Evolutionary conservation across 768 basidiomycete species (phyloP).

Genomic region (Russula griseocarnosa): DNA sequence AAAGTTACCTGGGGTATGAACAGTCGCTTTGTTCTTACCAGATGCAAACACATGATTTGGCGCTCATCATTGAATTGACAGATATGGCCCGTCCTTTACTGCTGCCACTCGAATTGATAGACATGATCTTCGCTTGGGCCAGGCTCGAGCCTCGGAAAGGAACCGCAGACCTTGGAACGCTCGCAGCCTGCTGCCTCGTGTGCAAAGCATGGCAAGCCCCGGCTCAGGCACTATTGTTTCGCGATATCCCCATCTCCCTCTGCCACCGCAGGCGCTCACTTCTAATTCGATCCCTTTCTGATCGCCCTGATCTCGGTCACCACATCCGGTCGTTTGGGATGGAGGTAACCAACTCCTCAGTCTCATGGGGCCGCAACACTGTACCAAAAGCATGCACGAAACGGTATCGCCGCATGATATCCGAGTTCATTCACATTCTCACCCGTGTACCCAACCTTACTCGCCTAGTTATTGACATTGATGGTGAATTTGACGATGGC

Average conservation of each 20-base stretch:
- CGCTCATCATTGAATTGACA: neutral
- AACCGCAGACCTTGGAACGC: conserved; percentile 14
- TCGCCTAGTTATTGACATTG: conserved; percentile 22
- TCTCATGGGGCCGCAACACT: conserved; percentile 11
- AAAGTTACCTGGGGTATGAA: neutral
- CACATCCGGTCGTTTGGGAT: conserved; percentile 24
- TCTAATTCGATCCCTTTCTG: conserved; percentile 7
- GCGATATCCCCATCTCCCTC: conserved; percentile 20
- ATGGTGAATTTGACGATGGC: conserved; percentile 16
- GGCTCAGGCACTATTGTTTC: conserved; percentile 18
- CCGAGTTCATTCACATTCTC: conserved; percentile 20
- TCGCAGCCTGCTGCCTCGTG: conserved; percentile 16
- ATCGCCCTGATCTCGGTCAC: conserved; percentile 14
- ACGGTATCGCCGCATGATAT: conserved; percentile 9
- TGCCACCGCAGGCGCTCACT: conserved; percentile 13
- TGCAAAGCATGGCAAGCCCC: conserved; percentile 21
- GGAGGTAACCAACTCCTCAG: conserved; percentile 16
- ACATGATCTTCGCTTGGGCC: conserved; percentile 22
- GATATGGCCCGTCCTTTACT: conserved; percentile 2
- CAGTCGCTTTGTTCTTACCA: neutral
- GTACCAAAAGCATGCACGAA: neutral
- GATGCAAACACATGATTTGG: neutral
- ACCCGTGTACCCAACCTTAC: conserved; percentile 14
- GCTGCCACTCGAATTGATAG: conserved; percentile 20
- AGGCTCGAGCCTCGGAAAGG: conserved; percentile 11